Conservation (phyloP, 768 basidiomycete species). For the Boletus patriciae region DNA sequence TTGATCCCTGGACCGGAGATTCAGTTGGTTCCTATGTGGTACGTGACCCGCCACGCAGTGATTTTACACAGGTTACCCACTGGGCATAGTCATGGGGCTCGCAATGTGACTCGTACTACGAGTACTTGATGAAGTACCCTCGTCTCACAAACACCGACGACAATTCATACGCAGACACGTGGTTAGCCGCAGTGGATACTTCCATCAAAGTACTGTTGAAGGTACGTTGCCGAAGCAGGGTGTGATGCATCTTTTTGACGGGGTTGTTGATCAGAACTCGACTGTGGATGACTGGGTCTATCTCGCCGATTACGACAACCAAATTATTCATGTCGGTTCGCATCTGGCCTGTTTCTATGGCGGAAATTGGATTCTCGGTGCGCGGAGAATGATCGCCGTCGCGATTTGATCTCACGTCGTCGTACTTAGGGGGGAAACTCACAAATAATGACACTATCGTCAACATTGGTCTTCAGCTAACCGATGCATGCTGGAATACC, state of each 20-base stretch:
- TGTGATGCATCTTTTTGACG: not conserved
- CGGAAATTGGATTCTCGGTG: slow-evolving; percentile 74
- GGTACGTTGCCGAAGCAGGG: slow-evolving; percentile 34
- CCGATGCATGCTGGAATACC: slow-evolving; percentile 80
- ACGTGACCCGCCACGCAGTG: slow-evolving; percentile 18
- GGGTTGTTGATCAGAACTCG: slow-evolving; percentile 46
- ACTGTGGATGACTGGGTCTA: slow-evolving; percentile 63
- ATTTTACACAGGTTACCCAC: not conserved
- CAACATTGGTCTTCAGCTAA: slow-evolving; percentile 55
- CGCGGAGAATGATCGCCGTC: not conserved
- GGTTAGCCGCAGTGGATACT: slow-evolving; percentile 70
- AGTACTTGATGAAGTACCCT: slow-evolving; percentile 72
- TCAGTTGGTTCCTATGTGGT: slow-evolving; percentile 57
- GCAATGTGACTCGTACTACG: slow-evolving; percentile 74
- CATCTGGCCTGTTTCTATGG: slow-evolving; percentile 75
- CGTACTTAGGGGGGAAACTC: slow-evolving; percentile 62
- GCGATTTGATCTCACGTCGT: slow-evolving; percentile 2
- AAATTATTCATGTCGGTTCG: slow-evolving; percentile 62
- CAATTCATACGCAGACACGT: slow-evolving; percentile 61
- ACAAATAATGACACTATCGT: slow-evolving; percentile 72
- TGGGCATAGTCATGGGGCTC: slow-evolving; percentile 59
- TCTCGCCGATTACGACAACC: slow-evolving; percentile 60
- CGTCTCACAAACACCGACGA: slow-evolving; percentile 68
- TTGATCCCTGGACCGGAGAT: slow-evolving; percentile 53
- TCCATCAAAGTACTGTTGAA: slow-evolving; percentile 59